These are phyloP conservation scores for Chlorophyllum brunneum DNA, from an alignment of 768 basidiomycete species.

Conservation along the genomic window DNA sequence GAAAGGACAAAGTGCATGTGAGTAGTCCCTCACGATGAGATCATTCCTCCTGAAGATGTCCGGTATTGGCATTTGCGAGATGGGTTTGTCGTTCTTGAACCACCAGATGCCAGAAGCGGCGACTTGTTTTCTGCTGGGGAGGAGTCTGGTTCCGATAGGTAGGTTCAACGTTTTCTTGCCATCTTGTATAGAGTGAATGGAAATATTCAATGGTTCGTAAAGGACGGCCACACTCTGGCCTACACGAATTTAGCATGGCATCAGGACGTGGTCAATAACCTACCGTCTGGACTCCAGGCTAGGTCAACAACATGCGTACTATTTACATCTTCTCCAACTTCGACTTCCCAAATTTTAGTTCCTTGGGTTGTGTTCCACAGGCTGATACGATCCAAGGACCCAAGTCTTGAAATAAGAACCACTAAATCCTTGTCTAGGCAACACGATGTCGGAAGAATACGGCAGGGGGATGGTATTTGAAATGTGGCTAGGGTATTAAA, in stretches of 20 bases:
- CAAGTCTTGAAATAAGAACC: constrained; percentile 60
- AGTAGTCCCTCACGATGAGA: constrained; percentile 46
- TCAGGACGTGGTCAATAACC: constrained; percentile 3
- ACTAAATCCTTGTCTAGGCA: constrained; percentile 86
- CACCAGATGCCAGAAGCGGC: constrained; percentile 60
- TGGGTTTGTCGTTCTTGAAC: constrained; percentile 45
- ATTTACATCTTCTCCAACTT: constrained; percentile 46
- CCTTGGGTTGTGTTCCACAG: constrained; percentile 79
- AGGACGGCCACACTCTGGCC: constrained; percentile 71
- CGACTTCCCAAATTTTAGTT: constrained; percentile 78
- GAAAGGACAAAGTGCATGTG: constrained; percentile 5
- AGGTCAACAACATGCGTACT: constrained; percentile 53
- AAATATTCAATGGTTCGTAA: constrained; percentile 64
- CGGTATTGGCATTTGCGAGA: constrained; percentile 45
- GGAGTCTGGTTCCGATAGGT: constrained; percentile 24
- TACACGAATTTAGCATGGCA: constrained; percentile 19
- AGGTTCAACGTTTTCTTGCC: constrained; percentile 54
- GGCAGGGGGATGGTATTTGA: constrained; percentile 52
- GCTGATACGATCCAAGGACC: constrained; percentile 64
- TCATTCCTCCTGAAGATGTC: constrained; percentile 72
- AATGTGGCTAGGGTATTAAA: constrained; percentile 57
- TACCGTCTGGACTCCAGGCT: constrained; percentile 85
- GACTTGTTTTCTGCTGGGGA: constrained; percentile 13
- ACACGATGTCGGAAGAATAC: constrained; percentile 61
- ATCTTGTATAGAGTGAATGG: constrained; percentile 76